Percentiles rank a stretch among this genome's conserved stretches.
Conservation (phyloP, 2,329 filamentous ascomycete genomes). For the Cladosporium halotolerans region DNA sequence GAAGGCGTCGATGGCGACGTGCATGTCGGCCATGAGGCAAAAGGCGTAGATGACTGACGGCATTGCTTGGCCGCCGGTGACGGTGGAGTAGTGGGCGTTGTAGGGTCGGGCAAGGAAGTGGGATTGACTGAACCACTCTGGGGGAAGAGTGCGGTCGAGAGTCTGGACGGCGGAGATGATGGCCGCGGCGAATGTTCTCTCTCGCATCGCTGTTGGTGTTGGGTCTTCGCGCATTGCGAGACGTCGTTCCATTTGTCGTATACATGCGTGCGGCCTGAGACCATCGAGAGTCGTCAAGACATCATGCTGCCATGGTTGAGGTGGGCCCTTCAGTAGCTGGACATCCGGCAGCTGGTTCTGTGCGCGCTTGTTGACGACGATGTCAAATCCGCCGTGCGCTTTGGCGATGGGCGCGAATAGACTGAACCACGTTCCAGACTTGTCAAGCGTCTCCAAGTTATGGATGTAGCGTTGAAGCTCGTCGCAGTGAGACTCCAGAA, state of each 20-base stretch:
- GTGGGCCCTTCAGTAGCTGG: constrained; percentile 29
- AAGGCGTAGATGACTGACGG: constrained; percentile 40
- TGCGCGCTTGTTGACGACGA: constrained; percentile 36
- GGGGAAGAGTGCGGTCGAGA: constrained; percentile 31
- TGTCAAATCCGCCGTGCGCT: constrained; percentile 33
- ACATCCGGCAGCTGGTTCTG: constrained; percentile 42
- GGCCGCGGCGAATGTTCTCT: constrained; percentile 33
- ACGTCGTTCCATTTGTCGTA: constrained; percentile 14
- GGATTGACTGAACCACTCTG: constrained; percentile 37
- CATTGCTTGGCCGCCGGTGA: constrained; percentile 18
- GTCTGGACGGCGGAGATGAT: constrained; percentile 27
- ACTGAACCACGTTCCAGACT: constrained; percentile 34
- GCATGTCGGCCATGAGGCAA: constrained; percentile 32
- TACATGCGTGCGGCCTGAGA: constrained; percentile 10
- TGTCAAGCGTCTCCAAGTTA: constrained; percentile 34
- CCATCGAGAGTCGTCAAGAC: constrained; percentile 32
- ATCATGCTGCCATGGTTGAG: constrained; percentile 27
- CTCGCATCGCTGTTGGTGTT: constrained; percentile 21
- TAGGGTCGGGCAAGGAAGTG: constrained; percentile 39
- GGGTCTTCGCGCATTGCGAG: constrained; percentile 7
- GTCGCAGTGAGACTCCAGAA: constrained; percentile 56
- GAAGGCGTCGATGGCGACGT: constrained; percentile 22
- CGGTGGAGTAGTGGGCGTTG: constrained; percentile 26
- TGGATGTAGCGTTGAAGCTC: constrained; percentile 58
- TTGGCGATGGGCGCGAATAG: constrained; percentile 32